Conservation (phyloP, 2,329 filamentous ascomycete species). For the Zymoseptoria ardabiliae region DNA sequence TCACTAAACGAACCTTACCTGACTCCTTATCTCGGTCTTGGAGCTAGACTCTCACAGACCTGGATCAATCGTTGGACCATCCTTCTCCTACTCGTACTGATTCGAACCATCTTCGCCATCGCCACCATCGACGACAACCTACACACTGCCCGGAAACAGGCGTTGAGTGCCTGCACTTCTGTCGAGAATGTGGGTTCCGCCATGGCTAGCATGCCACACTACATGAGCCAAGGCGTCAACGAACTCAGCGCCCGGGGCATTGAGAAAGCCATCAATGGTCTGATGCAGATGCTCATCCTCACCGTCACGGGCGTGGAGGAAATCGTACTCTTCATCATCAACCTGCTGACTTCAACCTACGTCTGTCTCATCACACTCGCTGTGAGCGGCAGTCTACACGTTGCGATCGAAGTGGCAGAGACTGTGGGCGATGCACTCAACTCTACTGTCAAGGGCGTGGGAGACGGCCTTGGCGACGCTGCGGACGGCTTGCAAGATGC, state of each 20-base stretch:
- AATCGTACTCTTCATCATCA: constrained; percentile 85
- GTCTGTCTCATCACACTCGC: constrained; percentile 81
- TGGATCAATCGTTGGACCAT: constrained; percentile 98
- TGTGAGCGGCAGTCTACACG: constrained; percentile 69
- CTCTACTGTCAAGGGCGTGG: constrained; percentile 50
- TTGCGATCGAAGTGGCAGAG: constrained; percentile 56
- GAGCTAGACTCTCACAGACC: constrained; percentile 83
- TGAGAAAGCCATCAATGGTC: constrained; percentile 68
- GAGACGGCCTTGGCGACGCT: constrained; percentile 45
- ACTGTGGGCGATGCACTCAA: constrained; percentile 56
- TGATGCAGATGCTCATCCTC: constrained; percentile 72
- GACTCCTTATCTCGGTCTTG: constrained; percentile 87
- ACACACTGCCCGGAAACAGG: constrained; percentile 67
- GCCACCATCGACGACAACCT: constrained; percentile 66
- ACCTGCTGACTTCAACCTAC: constrained; percentile 84
- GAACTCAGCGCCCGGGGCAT: constrained; percentile 72
- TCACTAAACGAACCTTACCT: constrained; percentile 60
- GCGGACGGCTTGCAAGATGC: constrained; percentile 37
- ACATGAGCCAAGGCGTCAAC: constrained; percentile 84
- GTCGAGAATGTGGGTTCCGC: constrained; percentile 89
- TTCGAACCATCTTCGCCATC: constrained; percentile 70
- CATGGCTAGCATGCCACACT: constrained; percentile 98
- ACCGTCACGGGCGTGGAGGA: constrained; percentile 76
- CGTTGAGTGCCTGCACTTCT: constrained; percentile 79
- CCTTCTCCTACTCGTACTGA: constrained; percentile 75